Base-by-base conservation (phyloP, 179 eudicot species). In the Silene coronaria region DNA sequence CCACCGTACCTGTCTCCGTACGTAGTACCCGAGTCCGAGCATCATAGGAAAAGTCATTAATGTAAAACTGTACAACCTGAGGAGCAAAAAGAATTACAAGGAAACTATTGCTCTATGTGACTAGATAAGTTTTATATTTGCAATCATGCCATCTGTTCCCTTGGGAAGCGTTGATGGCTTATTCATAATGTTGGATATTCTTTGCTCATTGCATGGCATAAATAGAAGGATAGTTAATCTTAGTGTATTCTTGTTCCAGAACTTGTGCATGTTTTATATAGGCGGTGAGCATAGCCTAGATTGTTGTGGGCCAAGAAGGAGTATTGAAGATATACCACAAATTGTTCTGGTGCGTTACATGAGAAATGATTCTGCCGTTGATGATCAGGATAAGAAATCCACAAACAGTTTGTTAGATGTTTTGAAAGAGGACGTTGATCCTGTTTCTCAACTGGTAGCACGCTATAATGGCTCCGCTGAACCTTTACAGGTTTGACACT, bases 361-460 rank as follows among this genome's bases (percentile, higher is more conserved):
- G 82, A 90, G 97, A 84, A 89, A 89, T 84, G 85, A 76, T 71
- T 77, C 88, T 11, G 78, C 83, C 68, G 89, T 78, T 69, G 79
- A 77, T 67, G 67, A 65, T 53, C 79, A 82, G 28, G 85, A 80
- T 34, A 84, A 83, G 76, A 89, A 79, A 83, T 78, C 83, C 80
- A 64, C 88, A 26, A 86, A 58, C 70, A 86, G 76, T 79, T 67
- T 88, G 65, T 77, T 89, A 3, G 89, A 86, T 77, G 82, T 82
- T 68, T 84, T 88, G 74, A 83, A 80, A 48, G 86, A 90, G 1
- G 87, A 83, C 65, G 81, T 83, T 19, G 97, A 92, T 85, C 97
- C 97, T 74, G 91, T 88, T 62, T 86, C 97, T 65, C 96, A 91
- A 76, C 81, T 95, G 78, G 99, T 95, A 60, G 95, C 97, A 3